These are phyloP conservation scores for Ceratocystis variospora DNA, from an alignment of 2,329 filamentous ascomycete genomes.

Conservation along the genomic window DNA sequence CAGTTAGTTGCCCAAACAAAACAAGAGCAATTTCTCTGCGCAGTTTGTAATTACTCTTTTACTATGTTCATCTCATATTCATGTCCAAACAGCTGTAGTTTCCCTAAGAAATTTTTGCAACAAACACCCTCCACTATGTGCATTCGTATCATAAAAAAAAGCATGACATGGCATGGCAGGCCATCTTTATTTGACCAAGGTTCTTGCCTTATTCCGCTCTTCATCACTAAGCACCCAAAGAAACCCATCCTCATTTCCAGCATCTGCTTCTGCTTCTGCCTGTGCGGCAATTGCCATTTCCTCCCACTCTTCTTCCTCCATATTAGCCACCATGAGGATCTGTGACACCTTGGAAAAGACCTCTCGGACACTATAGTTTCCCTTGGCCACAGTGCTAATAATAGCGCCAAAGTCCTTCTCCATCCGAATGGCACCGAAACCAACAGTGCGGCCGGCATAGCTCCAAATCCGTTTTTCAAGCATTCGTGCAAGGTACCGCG, in stretches of 20 bases:
- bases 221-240: slow-evolving; percentile 58
- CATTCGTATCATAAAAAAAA: neutral
- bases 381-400: slow-evolving; percentile 51
- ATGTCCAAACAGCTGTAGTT: neutral
- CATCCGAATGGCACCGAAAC: slow-evolving; percentile 66
- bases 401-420: slow-evolving; percentile 74
- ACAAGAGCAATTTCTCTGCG: neutral
- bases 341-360: slow-evolving; percentile 63
- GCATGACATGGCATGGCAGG: neutral
- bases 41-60: neutral
- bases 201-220: slow-evolving; percentile 59
- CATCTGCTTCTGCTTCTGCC: neutral
- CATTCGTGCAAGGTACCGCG: slow-evolving; percentile 59
- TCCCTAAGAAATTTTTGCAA: neutral
- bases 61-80: neutral
- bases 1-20: neutral
- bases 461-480: slow-evolving; percentile 81
- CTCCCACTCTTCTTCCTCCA: slow-evolving; percentile 94
- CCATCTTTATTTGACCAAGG: slow-evolving; percentile 38
- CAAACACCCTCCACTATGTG: neutral
- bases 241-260: slow-evolving; percentile 45
- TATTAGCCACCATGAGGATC: slow-evolving; percentile 74
- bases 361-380: slow-evolving; percentile 66
- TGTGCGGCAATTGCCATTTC: slow-evolving; percentile 39
- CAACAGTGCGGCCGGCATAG: slow-evolving; percentile 65